These are phyloP conservation scores for Huiozyma sinensis DNA, from an alignment of 805 yeast genomes.

Conservation along the genomic window DNA sequence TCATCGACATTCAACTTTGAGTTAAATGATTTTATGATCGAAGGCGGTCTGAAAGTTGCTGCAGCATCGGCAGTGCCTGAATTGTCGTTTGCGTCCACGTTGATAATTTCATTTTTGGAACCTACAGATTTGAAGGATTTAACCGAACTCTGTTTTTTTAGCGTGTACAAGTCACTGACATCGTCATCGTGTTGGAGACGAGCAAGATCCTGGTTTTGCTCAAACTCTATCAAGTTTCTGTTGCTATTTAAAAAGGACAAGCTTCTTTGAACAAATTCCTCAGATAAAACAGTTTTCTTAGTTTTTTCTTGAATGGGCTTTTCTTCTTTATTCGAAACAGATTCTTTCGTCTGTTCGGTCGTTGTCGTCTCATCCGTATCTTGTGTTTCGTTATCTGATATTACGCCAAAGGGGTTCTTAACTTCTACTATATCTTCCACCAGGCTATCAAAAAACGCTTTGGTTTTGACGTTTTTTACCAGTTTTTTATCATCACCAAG, in stretches of 20 bases:
- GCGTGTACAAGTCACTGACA: constrained; percentile 34
- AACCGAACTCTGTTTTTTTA: constrained; percentile 35
- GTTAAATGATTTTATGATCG: constrained; percentile 36
- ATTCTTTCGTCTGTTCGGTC: not conserved
- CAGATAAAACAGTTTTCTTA: constrained; percentile 35
- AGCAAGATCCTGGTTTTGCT: constrained; percentile 21
- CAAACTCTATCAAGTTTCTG: constrained; percentile 25
- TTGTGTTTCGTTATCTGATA: constrained; percentile 9
- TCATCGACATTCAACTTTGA: constrained; percentile 30
- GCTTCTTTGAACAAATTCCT: constrained; percentile 45
- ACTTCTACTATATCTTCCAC: constrained; percentile 35
- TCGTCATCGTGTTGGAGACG: constrained; percentile 24
- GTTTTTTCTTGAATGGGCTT: constrained; percentile 18
- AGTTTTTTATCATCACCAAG: constrained; percentile 32
- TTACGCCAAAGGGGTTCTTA: constrained; percentile 25
- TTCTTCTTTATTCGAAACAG: constrained; percentile 11
- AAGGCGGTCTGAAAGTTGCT: constrained; percentile 30
- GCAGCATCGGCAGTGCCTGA: constrained; percentile 4
- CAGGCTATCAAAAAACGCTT: constrained; percentile 58
- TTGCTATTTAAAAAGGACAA: constrained; percentile 39
- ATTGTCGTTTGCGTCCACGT: constrained; percentile 7
- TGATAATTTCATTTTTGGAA: constrained; percentile 5
- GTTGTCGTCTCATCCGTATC: constrained; percentile 6
- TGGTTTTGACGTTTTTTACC: constrained; percentile 44
- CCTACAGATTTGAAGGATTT: constrained; percentile 17